These are phyloP conservation scores for Larix kaempferi DNA, from an alignment of 75 land plant genomes.

Conservation along the genomic window DNA sequence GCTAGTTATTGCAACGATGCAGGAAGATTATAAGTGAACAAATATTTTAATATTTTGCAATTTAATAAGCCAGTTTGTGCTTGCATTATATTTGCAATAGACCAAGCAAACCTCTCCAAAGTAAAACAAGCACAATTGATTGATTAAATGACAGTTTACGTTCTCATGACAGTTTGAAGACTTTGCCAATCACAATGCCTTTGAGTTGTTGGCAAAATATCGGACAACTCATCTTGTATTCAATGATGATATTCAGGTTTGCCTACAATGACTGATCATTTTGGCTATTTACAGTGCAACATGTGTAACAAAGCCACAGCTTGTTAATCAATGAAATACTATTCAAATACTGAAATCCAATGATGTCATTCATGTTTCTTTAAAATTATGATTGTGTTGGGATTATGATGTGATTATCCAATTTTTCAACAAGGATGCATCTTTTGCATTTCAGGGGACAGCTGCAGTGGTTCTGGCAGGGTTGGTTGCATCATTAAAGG, in stretches of 20 bases:
- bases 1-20: background rate
- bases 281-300: background rate
- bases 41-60: background rate
- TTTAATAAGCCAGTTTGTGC: background rate
- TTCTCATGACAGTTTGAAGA: slow-evolving; percentile 77
- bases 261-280: background rate
- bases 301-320: no score
- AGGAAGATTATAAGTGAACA: background rate
- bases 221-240: slow-evolving; percentile 73
- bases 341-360: background rate
- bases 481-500: slow-evolving; percentile 64
- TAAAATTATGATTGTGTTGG: background rate
- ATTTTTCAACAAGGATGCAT: background rate
- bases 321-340: background rate
- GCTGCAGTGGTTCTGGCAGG: slow-evolving; percentile 97
- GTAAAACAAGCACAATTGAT: background rate
- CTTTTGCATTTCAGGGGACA: slow-evolving; percentile 64
- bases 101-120: background rate
- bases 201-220: slow-evolving; percentile 71
- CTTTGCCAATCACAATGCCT: slow-evolving; percentile 65
- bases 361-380: background rate
- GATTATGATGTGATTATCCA: background rate
- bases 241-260: slow-evolving; percentile 94
- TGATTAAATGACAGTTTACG: background rate
- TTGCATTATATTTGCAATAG: slow-evolving; percentile 3